Base-by-base conservation (phyloP, 148 eudicot genomes). In the Heliosperma pusillum region DNA sequence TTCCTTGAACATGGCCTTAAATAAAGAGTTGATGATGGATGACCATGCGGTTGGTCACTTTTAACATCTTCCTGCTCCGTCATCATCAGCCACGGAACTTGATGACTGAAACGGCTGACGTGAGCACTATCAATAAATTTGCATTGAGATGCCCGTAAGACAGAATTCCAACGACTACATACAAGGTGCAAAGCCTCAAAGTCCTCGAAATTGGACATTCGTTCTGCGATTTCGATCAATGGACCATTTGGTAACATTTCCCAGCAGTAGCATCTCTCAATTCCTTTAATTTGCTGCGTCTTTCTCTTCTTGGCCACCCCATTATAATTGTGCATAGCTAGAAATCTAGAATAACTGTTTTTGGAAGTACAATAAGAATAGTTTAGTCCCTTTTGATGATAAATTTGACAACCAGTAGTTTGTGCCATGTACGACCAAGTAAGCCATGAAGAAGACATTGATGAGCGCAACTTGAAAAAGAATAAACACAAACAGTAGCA, bases 211-310 rank as follows among this genome's bases (percentile, higher is more conserved):
- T 30, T 19, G 44, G 69, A 5, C 9, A 65, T 44, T 10, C 45
- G 44, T 15, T 30, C n/a, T n/a, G n/a, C n/a, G n/a, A 66, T 66
- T 66, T 66, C 70, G 7, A 66, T 66, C 52, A 66, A 36, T 40
- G 52, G 70, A 36, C 52, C 70, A 66, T n/a, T 36, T 66, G 70
- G 70, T 42, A 66, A 3, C 9, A 33, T 15, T 36, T 66, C 47
- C 52, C 70, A 66, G 15, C 10, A 16, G 13, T 15, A 64, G n/a
- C 52, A 42, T 7, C 70, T 36, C 24, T 36, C 52, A 66, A 36
- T 33, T 64, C 42, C 44, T 30, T 64, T 22, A 66, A 30, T 15
- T 19, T n/a, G 13, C 52, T 36, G 70, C 16, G 4, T 66, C 24
- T 66, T 42, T n/a, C 26, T 66, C 70, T 36, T 66, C 42, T 16